A percentile compares a stretch with the other conserved stretches of the same genome.
phyloP scores from a whole-genome alignment of 2,329 filamentous ascomycete species.

The Xylariales sp. region DNA sequence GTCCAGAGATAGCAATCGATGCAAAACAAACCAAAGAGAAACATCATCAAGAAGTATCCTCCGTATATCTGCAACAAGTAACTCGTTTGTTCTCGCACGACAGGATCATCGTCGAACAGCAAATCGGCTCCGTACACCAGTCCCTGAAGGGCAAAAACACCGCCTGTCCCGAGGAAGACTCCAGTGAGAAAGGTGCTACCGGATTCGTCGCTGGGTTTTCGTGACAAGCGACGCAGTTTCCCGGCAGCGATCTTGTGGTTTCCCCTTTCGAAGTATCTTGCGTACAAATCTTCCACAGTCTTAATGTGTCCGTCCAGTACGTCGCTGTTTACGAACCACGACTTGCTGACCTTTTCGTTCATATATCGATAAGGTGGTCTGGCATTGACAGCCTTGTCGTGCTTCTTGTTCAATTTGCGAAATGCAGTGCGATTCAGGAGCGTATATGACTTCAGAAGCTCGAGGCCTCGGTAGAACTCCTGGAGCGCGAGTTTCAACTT shows the following conservation, averaged over 20 bases:
- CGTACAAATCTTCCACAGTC: conserved; percentile 84
- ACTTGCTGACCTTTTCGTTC: conserved; percentile 83
- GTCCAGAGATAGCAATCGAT: conserved; percentile 81
- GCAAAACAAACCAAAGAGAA: conserved; percentile 80
- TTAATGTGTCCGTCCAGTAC: conserved; percentile 75
- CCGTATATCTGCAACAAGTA: conserved; percentile 86
- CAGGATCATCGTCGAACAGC: conserved; percentile 42
- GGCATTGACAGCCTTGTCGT: conserved; percentile 83
- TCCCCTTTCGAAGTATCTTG: conserved; percentile 88
- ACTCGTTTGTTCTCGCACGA: conserved; percentile 48
- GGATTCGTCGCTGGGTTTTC: conserved; percentile 51
- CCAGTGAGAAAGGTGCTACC: conserved; percentile 56
- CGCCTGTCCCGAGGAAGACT: conserved; percentile 63
- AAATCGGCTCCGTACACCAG: conserved; percentile 56
- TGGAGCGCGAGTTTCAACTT: conserved; percentile 89
- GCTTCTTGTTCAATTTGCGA: conserved; percentile 98
- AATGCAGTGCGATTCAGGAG: conserved; percentile 89
- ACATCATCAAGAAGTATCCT: conserved; percentile 81
- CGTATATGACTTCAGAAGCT: conserved; percentile 87
- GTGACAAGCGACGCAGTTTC: conserved; percentile 73
- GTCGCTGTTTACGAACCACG: conserved; percentile 89
- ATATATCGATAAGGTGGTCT: conserved; percentile 76
- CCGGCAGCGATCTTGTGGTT: conserved; percentile 88
- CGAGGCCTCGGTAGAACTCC: conserved; percentile 88
- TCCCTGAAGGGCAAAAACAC: conserved; percentile 63